Evolutionary conservation across 345 rosid species (phyloP).

Genomic region (Theobroma cacao): DNA sequence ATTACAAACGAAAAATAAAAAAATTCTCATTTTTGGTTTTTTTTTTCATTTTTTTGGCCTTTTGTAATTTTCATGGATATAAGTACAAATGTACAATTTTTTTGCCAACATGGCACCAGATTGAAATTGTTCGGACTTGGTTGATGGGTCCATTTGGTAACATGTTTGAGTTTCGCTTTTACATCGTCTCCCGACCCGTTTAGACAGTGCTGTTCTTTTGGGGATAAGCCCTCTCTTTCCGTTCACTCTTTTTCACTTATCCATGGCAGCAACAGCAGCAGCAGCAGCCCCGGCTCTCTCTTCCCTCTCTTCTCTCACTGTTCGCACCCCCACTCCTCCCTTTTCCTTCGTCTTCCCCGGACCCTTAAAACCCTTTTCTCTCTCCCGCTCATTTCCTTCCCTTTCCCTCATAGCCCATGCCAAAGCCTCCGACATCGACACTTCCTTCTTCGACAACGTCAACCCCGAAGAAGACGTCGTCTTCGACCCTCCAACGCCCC

Average conservation of each 20-base stretch:
- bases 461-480: conserved; percentile 41
- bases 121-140: too few species aligned
- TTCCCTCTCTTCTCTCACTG: conserved; percentile 32
- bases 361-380: conserved; percentile 20
- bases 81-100: too few species aligned
- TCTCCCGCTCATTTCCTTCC: conserved; percentile 25
- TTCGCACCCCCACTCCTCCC: conserved; percentile 22
- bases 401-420: conserved; percentile 16
- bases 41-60: too few species aligned
- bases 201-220: neutral
- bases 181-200: neutral
- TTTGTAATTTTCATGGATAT: too few species aligned
- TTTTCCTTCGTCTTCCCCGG: conserved; percentile 28
- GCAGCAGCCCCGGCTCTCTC: conserved; percentile 26
- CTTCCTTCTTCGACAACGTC: conserved; percentile 46
- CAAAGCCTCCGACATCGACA: conserved; percentile 37
- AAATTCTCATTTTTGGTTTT: too few species aligned
- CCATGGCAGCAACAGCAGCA: conserved; percentile 36
- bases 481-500: conserved; percentile 65
- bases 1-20: too few species aligned
- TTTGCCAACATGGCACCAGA: neutral
- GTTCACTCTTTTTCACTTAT: conserved; percentile 1
- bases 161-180: neutral
- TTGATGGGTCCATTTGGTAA: neutral
- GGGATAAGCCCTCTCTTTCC: conserved; percentile 16